Base-by-base conservation (phyloP, 192 early-diverging fungal species). In the Endogone sp. region DNA sequence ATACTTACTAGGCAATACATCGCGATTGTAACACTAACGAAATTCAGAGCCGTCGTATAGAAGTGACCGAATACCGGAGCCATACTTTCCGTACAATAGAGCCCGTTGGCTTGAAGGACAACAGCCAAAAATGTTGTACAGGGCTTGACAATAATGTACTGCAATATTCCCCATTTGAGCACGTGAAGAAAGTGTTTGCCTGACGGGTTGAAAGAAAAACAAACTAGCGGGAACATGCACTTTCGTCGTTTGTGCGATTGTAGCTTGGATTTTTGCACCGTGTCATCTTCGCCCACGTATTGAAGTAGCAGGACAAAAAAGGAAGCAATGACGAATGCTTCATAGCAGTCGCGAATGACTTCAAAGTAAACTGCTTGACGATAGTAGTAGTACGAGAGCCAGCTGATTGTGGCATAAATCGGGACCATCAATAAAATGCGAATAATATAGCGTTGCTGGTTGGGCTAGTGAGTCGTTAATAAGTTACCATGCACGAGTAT, bases 401-500 rank as follows among this genome's bases (percentile, higher is more conserved):
- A 89, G 10, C 86, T 86, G 37, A 92, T 84, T 31, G 90, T 74
- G 56, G 88, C 75, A 75, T 93, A 93, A 30, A 92, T 80, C 0
- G 91, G 89, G 63, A 91, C 86, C 75, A 93, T 84, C 26, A 93
- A 79, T 24, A 90, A 73, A 32, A 93, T 89, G 56, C 91, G 87
- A 60, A 93, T 88, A 28, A 93, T 89, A 62, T 87, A 87, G n/a
- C 90, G 85, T 73, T 93, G 91, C 62, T 90, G 82, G n/a, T 81
- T 62, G 10, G 91, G 91, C 69, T 78, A 68, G 9, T 25, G 0
- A 20, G 4, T 32, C 28, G 37, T 16, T 20, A 57, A 26, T 3
- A 65, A 27, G 21, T 24, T 24, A 56, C 11, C n/a, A 23, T 26
- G 6, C 21, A 27, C 57, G 58, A 66, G 29, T n/a, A 55, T 8